These are phyloP conservation scores for Clohesyomyces aquaticus DNA, from an alignment of 495 filamentous ascomycete species.

Conservation along the genomic window DNA sequence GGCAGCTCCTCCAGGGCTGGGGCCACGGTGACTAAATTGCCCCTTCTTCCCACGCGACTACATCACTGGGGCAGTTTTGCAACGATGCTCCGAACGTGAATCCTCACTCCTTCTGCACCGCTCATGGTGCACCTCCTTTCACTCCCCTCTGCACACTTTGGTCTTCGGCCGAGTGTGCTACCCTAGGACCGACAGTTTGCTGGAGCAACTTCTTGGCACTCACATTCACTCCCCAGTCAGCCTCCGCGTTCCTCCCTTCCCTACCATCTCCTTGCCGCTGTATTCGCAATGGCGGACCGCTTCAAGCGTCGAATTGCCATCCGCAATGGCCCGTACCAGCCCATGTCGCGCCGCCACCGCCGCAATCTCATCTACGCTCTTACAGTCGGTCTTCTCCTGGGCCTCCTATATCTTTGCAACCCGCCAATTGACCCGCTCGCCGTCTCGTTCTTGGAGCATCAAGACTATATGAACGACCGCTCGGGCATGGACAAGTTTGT, in stretches of 20 bases:
- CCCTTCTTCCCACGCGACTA: neutral
- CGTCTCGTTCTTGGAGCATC: constrained; percentile 24
- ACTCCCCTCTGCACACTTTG: neutral
- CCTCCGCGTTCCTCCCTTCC: neutral
- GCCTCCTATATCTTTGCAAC: constrained; percentile 17
- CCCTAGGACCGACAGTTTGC: neutral
- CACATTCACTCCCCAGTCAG: neutral
- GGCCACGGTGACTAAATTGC: neutral
- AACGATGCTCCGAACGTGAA: neutral
- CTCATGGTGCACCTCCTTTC: neutral
- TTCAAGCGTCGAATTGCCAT: constrained; percentile 14
- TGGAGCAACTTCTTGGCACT: neutral
- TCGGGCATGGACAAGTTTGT: constrained; percentile 8
- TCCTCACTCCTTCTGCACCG: neutral
- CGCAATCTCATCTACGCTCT: constrained; percentile 10
- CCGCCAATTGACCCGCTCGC: constrained; percentile 19
- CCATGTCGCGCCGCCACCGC: constrained; percentile 19
- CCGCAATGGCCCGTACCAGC: constrained; percentile 3
- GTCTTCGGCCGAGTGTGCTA: neutral
- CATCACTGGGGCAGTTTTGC: neutral
- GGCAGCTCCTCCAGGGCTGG: no score
- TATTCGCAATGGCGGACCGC: neutral
- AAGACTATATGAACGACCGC: constrained; percentile 33
- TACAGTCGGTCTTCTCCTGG: constrained; percentile 1
- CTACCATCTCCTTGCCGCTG: neutral